Evolutionary conservation across 805 yeast genomes (phyloP).

Genomic region (Helenozyma baotianmanensis): DNA sequence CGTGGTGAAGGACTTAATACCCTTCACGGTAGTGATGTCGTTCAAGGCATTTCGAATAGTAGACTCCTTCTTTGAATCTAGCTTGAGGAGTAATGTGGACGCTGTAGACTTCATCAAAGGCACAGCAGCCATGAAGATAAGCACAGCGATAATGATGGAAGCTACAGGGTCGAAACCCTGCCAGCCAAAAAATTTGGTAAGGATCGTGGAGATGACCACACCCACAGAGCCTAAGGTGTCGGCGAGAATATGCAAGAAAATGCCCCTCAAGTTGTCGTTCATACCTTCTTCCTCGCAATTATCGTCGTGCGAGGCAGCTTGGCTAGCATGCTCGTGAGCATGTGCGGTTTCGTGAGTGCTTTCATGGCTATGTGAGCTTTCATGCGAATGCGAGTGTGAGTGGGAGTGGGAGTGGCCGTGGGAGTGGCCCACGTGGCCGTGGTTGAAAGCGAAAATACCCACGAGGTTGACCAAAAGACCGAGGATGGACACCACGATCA

Average conservation of each 20-base stretch:
- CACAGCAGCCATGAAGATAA: conserved; percentile 75
- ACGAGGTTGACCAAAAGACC: conserved; percentile 87
- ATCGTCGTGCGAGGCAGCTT: conserved; percentile 3
- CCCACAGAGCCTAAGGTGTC: conserved; percentile 97
- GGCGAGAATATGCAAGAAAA: conserved; percentile 88
- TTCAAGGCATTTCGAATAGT: conserved; percentile 59
- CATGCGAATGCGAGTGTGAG: conserved; percentile 27
- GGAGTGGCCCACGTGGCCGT: conserved; percentile 58
- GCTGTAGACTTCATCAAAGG: conserved; percentile 85
- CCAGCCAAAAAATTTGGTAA: conserved; percentile 63
- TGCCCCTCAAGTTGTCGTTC: conserved; percentile 84
- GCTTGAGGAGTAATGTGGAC: conserved; percentile 59
- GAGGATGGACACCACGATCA: conserved; percentile 74
- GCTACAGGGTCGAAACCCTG: conserved; percentile 90
- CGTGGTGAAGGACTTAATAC: conserved; percentile 78
- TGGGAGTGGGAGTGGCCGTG: conserved; percentile 37
- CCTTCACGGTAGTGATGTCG: conserved; percentile 66
- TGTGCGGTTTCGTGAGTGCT: conserved; percentile 8
- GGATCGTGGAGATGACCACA: conserved; percentile 83
- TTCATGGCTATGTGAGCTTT: conserved; percentile 10
- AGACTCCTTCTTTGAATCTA: conserved; percentile 57
- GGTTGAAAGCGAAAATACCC: conserved; percentile 93
- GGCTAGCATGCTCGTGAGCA: conserved; percentile 8
- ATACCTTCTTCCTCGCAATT: conserved; percentile 11
- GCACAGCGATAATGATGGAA: conserved; percentile 75